Evolutionary conservation across 768 basidiomycete genomes (phyloP).

Genomic region (Panellus pusillus): DNA sequence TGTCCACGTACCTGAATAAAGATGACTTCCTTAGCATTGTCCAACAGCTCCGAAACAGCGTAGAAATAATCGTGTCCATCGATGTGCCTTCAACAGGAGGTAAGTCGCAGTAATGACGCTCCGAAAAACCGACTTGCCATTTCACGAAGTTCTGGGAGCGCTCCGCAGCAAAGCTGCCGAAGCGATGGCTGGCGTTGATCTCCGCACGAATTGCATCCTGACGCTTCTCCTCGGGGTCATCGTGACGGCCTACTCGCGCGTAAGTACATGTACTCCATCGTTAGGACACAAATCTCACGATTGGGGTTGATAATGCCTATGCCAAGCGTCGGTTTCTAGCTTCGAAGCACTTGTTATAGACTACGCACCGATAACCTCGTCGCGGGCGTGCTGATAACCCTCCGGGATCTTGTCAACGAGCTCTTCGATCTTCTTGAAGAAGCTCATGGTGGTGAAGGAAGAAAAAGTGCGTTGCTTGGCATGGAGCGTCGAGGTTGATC

Average conservation of each 20-base stretch:
- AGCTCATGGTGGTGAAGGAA: constrained; percentile 33
- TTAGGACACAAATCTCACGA: constrained; percentile 28
- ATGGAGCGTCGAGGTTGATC: too few relatives aligned
- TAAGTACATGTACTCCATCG: background rate
- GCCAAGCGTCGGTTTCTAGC: background rate
- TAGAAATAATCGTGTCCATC: constrained; percentile 98
- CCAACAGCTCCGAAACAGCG: constrained; percentile 89
- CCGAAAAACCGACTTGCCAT: constrained; percentile 49
- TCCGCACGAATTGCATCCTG: constrained; percentile 70
- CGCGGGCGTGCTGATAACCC: constrained; percentile 41
- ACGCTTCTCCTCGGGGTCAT: constrained; percentile 69
- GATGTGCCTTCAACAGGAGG: constrained; percentile 57
- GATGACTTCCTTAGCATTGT: constrained; percentile 76
- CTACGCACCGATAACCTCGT: constrained; percentile 36
- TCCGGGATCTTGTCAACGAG: constrained; percentile 30
- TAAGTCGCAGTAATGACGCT: background rate
- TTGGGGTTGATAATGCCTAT: constrained; percentile 47
- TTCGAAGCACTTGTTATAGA: background rate
- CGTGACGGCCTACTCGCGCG: constrained; percentile 56
- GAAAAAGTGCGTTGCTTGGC: too few relatives aligned
- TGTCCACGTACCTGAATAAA: constrained; percentile 71
- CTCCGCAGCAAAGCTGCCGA: constrained; percentile 78
- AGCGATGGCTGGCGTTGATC: constrained; percentile 82
- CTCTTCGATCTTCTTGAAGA: constrained; percentile 37
- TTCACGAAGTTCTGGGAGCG: constrained; percentile 74